Base-by-base conservation (phyloP, 208 protist genomes). In the Trypanosoma boissoni region DNA sequence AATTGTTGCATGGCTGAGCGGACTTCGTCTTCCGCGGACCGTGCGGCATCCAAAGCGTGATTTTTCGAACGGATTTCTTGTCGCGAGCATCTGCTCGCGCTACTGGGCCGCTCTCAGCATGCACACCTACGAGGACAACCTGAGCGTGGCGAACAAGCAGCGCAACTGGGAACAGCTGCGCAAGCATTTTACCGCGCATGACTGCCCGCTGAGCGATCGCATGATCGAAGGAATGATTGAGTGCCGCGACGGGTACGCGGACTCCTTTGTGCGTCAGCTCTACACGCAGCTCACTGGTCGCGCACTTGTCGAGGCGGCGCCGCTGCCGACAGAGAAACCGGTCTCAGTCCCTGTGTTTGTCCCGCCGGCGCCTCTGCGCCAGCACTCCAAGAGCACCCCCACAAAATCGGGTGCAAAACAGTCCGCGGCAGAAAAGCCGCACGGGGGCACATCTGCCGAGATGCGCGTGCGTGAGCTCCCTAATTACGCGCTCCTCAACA, bases 71-170 rank as follows among this genome's bases (percentile, higher is more conserved):
- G 96, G 96, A 1, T 96, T 83, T 67, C 53, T 97, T 21, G 61
- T 98, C 2, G 96, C 93, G 0, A 80, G 97, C 45, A 97, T 98
- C 24, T 97, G 94, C 67, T 85, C 88, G 1, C 80, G 78, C 32
- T 98, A 98, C 76, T 97, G 90, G 81, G 52, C 56, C 2, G 71
- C 84, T 39, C 62, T 98, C 26, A 72, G 80, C 8, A 83, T 98
- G 88, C 91, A 98, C 79, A 89, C 83, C 29, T 97, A 90, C 57
- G 82, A 87, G 44, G 96, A 97, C 61, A 80, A 75, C 3, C 39
- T 72, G 14, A 75, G 79, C 61, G 51, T 81, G 7, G 29, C 49
- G 18, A 83, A 76, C 31, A 96, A 96, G 73, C 60, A 74, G n/a
- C 75, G 83, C 63, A 97, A 98, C 71, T 98, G 95, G 93, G 62